Evolutionary conservation across 75 land plant genomes (phyloP).

Genomic region (Picea glauca): DNA sequence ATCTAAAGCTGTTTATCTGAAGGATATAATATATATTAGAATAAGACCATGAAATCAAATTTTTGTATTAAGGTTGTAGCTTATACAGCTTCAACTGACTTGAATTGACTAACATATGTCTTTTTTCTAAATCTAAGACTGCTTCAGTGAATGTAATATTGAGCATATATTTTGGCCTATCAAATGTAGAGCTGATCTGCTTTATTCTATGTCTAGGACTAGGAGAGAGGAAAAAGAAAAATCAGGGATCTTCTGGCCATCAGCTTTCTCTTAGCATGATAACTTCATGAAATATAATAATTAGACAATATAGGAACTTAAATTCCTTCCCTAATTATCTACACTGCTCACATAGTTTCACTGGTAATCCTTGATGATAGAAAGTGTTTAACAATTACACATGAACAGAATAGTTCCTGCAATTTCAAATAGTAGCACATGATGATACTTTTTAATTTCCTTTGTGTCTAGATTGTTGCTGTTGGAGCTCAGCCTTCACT

Average conservation of each 20-base stretch:
- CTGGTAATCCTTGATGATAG: background rate
- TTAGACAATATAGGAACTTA: background rate
- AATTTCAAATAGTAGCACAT: background rate
- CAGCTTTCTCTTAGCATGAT: background rate
- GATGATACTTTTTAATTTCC: background rate
- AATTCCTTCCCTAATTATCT: background rate
- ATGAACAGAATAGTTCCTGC: background rate
- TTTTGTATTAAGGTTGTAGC: background rate
- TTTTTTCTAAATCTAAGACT: background rate
- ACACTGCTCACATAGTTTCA: background rate
- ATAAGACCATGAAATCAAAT: background rate
- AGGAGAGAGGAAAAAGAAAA: no score
- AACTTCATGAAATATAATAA: no score
- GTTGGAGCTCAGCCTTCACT: conserved; percentile 79
- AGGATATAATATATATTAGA: background rate
- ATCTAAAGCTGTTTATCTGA: background rate
- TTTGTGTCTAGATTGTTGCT: conserved; percentile 48
- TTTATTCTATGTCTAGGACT: background rate
- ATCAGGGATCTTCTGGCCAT: background rate
- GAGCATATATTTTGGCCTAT: no score
- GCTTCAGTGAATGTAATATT: no score
- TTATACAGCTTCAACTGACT: background rate
- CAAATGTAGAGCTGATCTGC: background rate
- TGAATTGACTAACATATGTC: background rate
- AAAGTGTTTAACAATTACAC: background rate